Percentiles rank a stretch among this genome's conserved stretches.
Evolutionary conservation across 108 stramenopile species (phyloP).

Genomic region (Chaetoceros muelleri): DNA sequence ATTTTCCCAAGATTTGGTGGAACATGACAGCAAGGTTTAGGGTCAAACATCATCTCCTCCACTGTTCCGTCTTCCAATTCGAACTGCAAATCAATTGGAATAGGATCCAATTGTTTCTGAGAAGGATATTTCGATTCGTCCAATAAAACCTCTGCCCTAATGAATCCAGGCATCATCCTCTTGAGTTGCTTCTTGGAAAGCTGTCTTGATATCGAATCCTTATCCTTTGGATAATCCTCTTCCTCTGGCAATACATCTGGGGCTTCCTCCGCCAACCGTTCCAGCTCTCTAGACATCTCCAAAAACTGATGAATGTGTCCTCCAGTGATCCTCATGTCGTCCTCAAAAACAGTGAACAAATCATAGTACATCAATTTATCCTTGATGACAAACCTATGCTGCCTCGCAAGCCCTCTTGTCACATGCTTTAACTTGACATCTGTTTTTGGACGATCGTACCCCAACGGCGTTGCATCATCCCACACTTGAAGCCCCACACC

Average conservation of each 20-base stretch:
- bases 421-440: conserved; percentile 11
- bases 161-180: conserved; percentile 55
- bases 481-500: conserved; percentile 48
- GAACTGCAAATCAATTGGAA: conserved; percentile 19
- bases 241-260: conserved; percentile 19
- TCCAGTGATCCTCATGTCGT: conserved; percentile 61
- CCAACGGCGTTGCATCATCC: conserved; percentile 64
- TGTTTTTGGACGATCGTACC: conserved; percentile 25
- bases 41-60: conserved; percentile 30
- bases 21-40: conserved; percentile 47
- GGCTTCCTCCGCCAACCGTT: conserved; percentile 31
- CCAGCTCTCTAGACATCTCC: conserved; percentile 37
- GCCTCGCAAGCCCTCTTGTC: conserved; percentile 56
- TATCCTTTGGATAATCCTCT: conserved; percentile 13
- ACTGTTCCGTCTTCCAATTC: conserved; percentile 4
- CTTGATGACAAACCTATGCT: conserved; percentile 72
- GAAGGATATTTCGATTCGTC: conserved; percentile 11
- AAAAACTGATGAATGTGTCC: conserved; percentile 60
- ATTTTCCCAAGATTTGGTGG: conserved; percentile 14
- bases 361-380: conserved; percentile 69
- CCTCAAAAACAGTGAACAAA: conserved; percentile 62
- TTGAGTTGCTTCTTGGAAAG: conserved; percentile 41
- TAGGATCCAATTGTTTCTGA: conserved; percentile 26
- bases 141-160: conserved; percentile 52
- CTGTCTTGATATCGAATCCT: conserved; percentile 28